These are phyloP conservation scores for Aspergillus carlsbadensis DNA, from an alignment of 495 filamentous ascomycete species.

Conservation along the genomic window DNA sequence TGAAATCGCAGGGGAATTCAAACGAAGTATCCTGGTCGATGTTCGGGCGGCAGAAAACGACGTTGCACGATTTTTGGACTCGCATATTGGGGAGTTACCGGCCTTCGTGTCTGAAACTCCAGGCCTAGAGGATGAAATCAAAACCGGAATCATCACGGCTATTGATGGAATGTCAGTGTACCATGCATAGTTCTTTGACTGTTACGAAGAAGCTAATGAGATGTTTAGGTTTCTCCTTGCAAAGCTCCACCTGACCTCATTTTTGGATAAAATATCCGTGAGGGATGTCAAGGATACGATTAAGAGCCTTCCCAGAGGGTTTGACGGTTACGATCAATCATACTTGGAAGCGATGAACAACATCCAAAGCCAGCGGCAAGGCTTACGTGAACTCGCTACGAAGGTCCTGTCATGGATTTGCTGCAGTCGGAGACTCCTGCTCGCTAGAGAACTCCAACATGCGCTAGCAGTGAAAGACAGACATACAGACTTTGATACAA, in stretches of 20 bases:
- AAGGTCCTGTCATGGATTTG: slow-evolving; percentile 20
- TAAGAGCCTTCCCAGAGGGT: slow-evolving; percentile 24
- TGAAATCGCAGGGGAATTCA: slow-evolving; percentile 26
- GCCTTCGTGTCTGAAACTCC: slow-evolving; percentile 19
- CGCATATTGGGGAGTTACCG: slow-evolving; percentile 27
- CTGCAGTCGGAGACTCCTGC: slow-evolving; percentile 24
- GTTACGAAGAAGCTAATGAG: not conserved
- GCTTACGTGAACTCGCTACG: slow-evolving; percentile 25
- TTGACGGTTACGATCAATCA: slow-evolving; percentile 23
- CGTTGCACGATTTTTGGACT: slow-evolving; percentile 30
- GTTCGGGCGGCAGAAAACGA: slow-evolving; percentile 32
- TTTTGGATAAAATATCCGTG: slow-evolving; percentile 33
- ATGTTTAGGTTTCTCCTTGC: slow-evolving; percentile 40
- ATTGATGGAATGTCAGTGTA: slow-evolving; percentile 25
- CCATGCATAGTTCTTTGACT: not conserved
- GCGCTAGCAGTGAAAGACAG: slow-evolving; percentile 37
- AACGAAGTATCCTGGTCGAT: slow-evolving; percentile 22
- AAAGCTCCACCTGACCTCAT: slow-evolving; percentile 35
- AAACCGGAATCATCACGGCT: slow-evolving; percentile 20
- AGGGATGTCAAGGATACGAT: slow-evolving; percentile 29
- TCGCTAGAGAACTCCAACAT: slow-evolving; percentile 32
- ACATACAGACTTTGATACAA: slow-evolving; percentile 11
- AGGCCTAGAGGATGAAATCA: slow-evolving; percentile 23
- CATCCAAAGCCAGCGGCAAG: slow-evolving; percentile 32
- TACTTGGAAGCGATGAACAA: slow-evolving; percentile 40